Evolutionary conservation across 2,329 filamentous ascomycete genomes (phyloP).

Genomic region (Colletotrichum liaoningense): DNA sequence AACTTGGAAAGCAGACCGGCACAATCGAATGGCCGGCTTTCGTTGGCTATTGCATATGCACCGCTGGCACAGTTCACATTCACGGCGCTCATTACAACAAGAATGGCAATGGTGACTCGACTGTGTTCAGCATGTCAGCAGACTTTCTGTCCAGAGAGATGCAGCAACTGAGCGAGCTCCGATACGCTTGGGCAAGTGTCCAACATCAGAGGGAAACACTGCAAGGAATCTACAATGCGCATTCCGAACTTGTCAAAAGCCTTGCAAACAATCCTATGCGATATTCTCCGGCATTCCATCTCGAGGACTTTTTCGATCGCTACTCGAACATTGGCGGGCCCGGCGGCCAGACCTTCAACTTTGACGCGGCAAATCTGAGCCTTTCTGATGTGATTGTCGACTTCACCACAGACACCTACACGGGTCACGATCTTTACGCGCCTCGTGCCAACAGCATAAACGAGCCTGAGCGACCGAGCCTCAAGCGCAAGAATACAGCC

Average conservation of each 20-base stretch:
- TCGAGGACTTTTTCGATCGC: constrained; percentile 89
- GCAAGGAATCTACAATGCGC: constrained; percentile 81
- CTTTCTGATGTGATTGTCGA: constrained; percentile 76
- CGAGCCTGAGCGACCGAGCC: constrained; percentile 49
- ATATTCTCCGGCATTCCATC: constrained; percentile 83
- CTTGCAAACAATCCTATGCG: constrained; percentile 75
- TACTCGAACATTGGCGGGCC: constrained; percentile 70
- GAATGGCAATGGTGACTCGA: constrained; percentile 63
- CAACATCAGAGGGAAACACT: constrained; percentile 85
- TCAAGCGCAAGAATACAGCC: constrained; percentile 63
- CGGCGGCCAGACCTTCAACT: constrained; percentile 69
- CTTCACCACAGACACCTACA: constrained; percentile 66
- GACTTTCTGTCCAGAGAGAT: constrained; percentile 83
- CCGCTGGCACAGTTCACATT: constrained; percentile 88
- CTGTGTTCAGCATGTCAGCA: constrained; percentile 70
- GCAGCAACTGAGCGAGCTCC: constrained; percentile 81
- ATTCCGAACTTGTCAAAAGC: constrained; percentile 82
- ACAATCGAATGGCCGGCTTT: constrained; percentile 88
- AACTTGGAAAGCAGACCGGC: constrained; percentile 79
- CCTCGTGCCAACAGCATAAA: constrained; percentile 46
- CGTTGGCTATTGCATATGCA: constrained; percentile 87
- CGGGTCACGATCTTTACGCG: constrained; percentile 60
- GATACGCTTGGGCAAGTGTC: constrained; percentile 80
- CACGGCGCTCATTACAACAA: constrained; percentile 85
- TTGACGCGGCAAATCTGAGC: constrained; percentile 81